phyloP scores from a whole-genome alignment of 192 early-diverging fungal species.

The Entomortierella chlamydospora region DNA sequence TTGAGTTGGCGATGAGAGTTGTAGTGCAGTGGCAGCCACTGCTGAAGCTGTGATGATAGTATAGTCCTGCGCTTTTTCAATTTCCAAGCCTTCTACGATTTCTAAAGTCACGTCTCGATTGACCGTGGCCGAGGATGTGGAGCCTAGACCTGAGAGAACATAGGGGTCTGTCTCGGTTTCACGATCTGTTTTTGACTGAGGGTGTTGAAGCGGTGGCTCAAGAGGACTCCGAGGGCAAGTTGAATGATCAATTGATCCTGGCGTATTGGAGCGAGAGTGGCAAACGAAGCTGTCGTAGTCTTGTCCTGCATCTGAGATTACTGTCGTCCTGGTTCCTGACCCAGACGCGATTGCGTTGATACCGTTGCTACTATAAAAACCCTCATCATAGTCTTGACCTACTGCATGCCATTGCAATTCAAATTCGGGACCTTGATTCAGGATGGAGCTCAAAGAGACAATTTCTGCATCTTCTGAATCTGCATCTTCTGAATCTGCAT shows the following conservation, averaged over 20 bases:
- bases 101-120: conserved; percentile 1
- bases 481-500: conserved; percentile 11
- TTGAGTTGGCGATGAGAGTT: not conserved
- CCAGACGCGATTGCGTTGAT: not conserved
- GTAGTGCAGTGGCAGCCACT: not conserved
- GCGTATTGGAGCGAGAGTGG: conserved; percentile 12
- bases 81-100: not conserved
- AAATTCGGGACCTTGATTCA: conserved; percentile 47
- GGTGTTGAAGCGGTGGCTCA: not conserved
- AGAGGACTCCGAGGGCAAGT: not conserved
- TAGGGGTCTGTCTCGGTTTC: conserved; percentile 14
- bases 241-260: not conserved
- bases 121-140: not conserved
- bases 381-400: conserved; percentile 19
- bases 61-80: not conserved
- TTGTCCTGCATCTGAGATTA: not conserved
- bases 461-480: conserved; percentile 30
- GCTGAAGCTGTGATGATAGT: not conserved
- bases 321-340: not conserved
- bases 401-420: conserved; percentile 39
- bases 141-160: conserved; percentile 12
- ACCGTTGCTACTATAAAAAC: not conserved
- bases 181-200: not conserved
- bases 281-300: not conserved
- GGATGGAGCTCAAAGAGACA: conserved; percentile 43